phyloP scores from a whole-genome alignment of 202 grass and related monocot species.

The Panicum virgatum region DNA sequence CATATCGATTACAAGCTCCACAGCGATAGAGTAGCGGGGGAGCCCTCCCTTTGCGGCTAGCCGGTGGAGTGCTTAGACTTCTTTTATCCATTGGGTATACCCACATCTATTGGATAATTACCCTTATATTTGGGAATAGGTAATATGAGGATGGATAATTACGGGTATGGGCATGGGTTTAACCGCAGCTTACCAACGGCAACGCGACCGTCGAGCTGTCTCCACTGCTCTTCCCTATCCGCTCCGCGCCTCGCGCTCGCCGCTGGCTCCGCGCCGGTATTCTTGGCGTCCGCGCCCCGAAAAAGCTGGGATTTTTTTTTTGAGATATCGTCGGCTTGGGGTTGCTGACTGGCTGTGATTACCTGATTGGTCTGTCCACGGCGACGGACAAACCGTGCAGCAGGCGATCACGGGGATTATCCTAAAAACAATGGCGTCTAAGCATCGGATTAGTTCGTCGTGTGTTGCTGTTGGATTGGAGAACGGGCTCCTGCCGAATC shows the following conservation, averaged over 20 bases:
- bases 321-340: neutral
- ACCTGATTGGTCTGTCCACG: neutral
- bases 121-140: too few species aligned
- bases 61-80: too few species aligned
- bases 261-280: neutral
- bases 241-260: neutral
- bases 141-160: too few species aligned
- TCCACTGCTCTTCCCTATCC: neutral
- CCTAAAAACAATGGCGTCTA: neutral
- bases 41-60: too few species aligned
- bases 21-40: too few species aligned
- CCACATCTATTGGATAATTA: too few species aligned
- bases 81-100: too few species aligned
- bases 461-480: neutral
- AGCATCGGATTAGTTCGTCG: neutral
- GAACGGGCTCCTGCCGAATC: neutral
- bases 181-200: too few species aligned
- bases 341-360: neutral
- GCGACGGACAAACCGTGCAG: neutral
- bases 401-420: neutral
- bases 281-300: neutral
- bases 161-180: too few species aligned
- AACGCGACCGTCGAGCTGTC: slow-evolving; percentile 1
- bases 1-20: too few species aligned
- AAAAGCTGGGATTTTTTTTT: slow-evolving; percentile 13